Evolutionary conservation across 768 basidiomycete species (phyloP), one percentile per base, ranked within the genome.

Genomic region (Trametes meyenii): DNA sequence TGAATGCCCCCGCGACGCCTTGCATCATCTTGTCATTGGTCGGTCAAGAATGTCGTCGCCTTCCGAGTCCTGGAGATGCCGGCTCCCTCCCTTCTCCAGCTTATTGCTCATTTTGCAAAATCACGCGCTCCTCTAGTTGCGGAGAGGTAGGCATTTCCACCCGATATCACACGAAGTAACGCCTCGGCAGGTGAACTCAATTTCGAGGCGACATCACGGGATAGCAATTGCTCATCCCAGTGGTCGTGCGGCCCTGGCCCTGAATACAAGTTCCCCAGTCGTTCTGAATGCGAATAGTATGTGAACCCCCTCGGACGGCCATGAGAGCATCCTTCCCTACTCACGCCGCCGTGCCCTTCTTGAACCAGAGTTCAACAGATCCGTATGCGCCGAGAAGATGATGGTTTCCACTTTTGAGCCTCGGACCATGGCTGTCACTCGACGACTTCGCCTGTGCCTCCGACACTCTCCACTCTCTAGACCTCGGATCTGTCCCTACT

Each of bases 1-100:
- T 50, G 35, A 56, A 56, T 56, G 42, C 61, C 36, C 56, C 61
- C 61, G 61, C 61, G 49, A 56, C 17, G 43, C 61, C 49, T 12
- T n/a, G 21, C 43, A n/a, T 19, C 39, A 19, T 13, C 21, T 10
- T 24, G 17, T 48, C 33, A 62, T 62, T 56, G 61, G 61, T 19
- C 36, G 38, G 35, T 23, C 36, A 56, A 29, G 42, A 5, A 5
- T n/a, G 42, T 43, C 48, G 48, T 49, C 48, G 36, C 12, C 24
- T 23, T 50, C 46, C 56, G 48, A 50, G 14, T 29, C 17, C 56
- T 40, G 14, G 46, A 40, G 46, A 43, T 54, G 40, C 43, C 52
- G 40, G 40, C 35, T 39, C 35, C n/a, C 29, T n/a, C 2, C 21
- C 45, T 50, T 33, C 35, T 42, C 16, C 39, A 19, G 11, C 45